These are phyloP conservation scores for Mycena indigotica DNA, from an alignment of 768 basidiomycete genomes.

Conservation along the genomic window DNA sequence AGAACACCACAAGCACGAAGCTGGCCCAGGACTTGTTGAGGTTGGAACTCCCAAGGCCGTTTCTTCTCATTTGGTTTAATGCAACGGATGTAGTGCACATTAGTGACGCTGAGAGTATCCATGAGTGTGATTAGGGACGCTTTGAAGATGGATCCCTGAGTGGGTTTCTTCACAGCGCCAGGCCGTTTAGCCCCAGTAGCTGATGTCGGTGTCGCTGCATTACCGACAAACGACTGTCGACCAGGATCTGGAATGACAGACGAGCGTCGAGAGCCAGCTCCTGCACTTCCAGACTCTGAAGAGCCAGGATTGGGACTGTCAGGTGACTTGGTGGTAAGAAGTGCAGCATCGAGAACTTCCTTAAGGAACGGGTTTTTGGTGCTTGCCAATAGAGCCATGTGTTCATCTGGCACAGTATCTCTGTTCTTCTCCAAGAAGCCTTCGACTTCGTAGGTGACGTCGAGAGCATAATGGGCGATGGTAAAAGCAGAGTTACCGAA, in stretches of 20 bases:
- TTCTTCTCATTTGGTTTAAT: constrained; percentile 99
- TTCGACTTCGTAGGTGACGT: constrained; percentile 98
- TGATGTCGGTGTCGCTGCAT: constrained; percentile 39
- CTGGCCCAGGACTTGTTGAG: constrained; percentile 93
- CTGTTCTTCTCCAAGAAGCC: constrained; percentile 99
- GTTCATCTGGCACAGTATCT: constrained; percentile 98
- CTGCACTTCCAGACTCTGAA: constrained; percentile 74
- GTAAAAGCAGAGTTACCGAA: constrained; percentile 98
- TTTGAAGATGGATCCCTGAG: constrained; percentile 98
- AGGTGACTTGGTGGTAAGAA: constrained; percentile 66
- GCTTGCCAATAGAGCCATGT: constrained; percentile 81
- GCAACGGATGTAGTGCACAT: constrained; percentile 98
- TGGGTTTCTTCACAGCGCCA: constrained; percentile 83
- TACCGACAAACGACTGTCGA: constrained; percentile 64
- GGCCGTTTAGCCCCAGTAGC: constrained; percentile 55
- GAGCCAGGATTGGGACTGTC: constrained; percentile 72
- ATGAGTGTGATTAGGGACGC: constrained; percentile 89
- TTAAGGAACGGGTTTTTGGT: constrained; percentile 93
- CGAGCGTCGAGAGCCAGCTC: constrained; percentile 67
- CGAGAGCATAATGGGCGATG: constrained; percentile 95
- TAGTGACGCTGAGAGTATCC: constrained; percentile 96
- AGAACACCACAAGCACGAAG: constrained; percentile 97
- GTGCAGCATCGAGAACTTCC: constrained; percentile 90
- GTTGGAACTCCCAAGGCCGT: constrained; percentile 94
- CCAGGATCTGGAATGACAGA: constrained; percentile 89